Conservation (phyloP, 495 filamentous ascomycete genomes). For the Geoglossum glabrum region DNA sequence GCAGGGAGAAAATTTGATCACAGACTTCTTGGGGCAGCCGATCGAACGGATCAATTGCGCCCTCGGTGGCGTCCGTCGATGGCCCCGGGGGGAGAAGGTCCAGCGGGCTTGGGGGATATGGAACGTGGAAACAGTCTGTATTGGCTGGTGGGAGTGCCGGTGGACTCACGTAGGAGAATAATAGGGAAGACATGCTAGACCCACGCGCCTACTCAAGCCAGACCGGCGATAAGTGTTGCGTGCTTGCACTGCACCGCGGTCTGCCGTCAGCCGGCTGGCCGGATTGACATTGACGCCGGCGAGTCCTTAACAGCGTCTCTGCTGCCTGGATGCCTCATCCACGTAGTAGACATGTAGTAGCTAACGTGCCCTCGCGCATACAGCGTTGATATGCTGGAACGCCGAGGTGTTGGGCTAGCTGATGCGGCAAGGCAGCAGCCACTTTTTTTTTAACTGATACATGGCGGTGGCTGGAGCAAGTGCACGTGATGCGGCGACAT, state of each 20-base stretch:
- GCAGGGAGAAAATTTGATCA: background rate
- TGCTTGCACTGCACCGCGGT: too few species aligned
- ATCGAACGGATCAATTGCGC: background rate
- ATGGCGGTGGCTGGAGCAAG: too few species aligned
- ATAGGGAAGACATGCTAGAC: background rate
- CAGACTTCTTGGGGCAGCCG: background rate
- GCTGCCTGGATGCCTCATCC: background rate
- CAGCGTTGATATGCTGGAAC: background rate
- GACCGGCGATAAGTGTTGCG: too few species aligned
- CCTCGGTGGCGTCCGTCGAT: background rate
- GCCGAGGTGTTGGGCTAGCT: background rate
- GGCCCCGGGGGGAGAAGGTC: background rate
- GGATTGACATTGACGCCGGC: background rate
- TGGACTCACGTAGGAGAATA: too few species aligned
- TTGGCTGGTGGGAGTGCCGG: background rate
- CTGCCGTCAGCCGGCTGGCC: background rate
- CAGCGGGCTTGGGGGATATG: background rate
- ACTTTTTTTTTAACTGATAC: too few species aligned
- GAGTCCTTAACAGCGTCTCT: background rate
- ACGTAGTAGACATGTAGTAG: too few species aligned
- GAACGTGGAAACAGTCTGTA: background rate
- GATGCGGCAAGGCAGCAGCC: background rate
- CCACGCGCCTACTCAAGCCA: background rate
- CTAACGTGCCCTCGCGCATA: background rate
- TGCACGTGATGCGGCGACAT: too few species aligned